Conservation (phyloP, 768 basidiomycete genomes). For the Amanita inopinata region DNA sequence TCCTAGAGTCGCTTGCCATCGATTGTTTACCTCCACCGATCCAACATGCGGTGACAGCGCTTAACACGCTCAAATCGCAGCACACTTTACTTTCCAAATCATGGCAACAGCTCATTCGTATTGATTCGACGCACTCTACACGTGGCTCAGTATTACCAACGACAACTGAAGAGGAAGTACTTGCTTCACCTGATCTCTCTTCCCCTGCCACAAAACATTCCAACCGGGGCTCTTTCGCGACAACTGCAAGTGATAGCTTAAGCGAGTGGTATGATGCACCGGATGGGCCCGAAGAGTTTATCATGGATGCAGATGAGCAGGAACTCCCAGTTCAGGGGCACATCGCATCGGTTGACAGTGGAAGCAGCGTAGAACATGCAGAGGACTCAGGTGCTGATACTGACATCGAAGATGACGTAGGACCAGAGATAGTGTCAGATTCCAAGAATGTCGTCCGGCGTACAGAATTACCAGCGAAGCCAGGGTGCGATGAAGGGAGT, state of each 20-base stretch:
- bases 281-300: constrained; percentile 62
- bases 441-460: constrained; percentile 33
- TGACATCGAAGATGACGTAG: constrained; percentile 33
- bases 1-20: background rate
- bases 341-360: constrained; percentile 26
- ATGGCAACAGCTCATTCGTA: constrained; percentile 22
- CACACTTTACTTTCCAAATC: constrained; percentile 10
- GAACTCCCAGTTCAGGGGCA: constrained; percentile 28
- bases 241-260: constrained; percentile 39
- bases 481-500: constrained; percentile 70
- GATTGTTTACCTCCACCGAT: constrained; percentile 12
- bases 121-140: constrained; percentile 18
- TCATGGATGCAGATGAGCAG: constrained; percentile 40
- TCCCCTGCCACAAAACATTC: constrained; percentile 13
- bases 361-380: constrained; percentile 26
- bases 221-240: constrained; percentile 37
- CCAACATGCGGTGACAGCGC: constrained; percentile 7
- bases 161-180: constrained; percentile 36
- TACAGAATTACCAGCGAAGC: constrained; percentile 47
- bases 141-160: constrained; percentile 31
- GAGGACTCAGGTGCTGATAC: constrained; percentile 47
- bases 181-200: constrained; percentile 2
- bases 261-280: constrained; percentile 72
- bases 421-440: constrained; percentile 11
- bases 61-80: constrained; percentile 10